Evolutionary conservation across 1,284 basidiomycete species (phyloP).

Genomic region (Neonothopanus nambi): DNA sequence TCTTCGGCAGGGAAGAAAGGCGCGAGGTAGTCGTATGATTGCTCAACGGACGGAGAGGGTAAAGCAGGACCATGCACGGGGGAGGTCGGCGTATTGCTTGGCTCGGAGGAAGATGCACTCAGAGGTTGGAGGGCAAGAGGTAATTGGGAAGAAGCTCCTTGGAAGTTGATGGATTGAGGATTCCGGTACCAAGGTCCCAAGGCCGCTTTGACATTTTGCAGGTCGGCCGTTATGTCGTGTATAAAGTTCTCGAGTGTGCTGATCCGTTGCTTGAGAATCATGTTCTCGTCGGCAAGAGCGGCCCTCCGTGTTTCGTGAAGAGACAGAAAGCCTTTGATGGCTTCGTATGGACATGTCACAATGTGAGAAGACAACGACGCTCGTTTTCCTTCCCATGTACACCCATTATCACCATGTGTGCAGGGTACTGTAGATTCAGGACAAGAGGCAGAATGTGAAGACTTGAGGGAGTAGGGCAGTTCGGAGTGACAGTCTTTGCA

Average conservation of each 20-base stretch:
- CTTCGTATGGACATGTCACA: constrained; percentile 58
- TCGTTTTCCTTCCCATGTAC: constrained; percentile 53
- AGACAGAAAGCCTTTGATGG: constrained; percentile 59
- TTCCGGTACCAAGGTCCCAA: constrained; percentile 73
- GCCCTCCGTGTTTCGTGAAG: constrained; percentile 45
- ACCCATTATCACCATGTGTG: constrained; percentile 52
- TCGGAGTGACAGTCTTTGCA: constrained; percentile 43
- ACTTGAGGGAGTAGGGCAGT: constrained; percentile 33
- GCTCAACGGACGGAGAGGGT: constrained; percentile 20
- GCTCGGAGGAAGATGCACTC: constrained; percentile 20
- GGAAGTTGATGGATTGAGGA: neutral
- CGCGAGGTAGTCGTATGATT: constrained; percentile 3
- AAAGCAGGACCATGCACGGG: neutral
- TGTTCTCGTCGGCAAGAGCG: constrained; percentile 58
- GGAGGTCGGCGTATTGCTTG: neutral
- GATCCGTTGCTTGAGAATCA: constrained; percentile 52
- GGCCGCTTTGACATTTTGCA: constrained; percentile 46
- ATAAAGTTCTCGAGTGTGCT: constrained; percentile 54
- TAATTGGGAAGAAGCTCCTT: constrained; percentile 18
- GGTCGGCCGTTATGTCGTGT: constrained; percentile 49
- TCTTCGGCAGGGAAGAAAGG: constrained; percentile 4
- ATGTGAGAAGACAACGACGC: constrained; percentile 43
- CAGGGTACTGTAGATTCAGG: constrained; percentile 44
- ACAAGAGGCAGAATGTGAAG: constrained; percentile 40
- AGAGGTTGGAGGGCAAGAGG: constrained; percentile 23